These are phyloP conservation scores for Diplocarpon rosae DNA, from an alignment of 2,329 filamentous ascomycete genomes.

Conservation along the genomic window DNA sequence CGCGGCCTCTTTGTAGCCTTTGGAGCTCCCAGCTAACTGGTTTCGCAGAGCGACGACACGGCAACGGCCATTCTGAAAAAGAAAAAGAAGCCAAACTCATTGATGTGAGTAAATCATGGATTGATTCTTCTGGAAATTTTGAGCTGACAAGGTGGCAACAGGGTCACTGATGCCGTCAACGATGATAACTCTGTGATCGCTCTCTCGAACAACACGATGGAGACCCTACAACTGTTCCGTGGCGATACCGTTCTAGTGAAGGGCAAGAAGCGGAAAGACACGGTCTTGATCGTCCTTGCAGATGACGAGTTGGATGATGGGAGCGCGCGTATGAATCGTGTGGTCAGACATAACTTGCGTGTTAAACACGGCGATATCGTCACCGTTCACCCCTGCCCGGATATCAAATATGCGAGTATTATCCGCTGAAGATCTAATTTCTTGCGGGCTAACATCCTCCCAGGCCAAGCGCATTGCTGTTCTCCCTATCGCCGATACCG, in stretches of 20 bases:
- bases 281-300: constrained; percentile 90
- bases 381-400: constrained; percentile 92
- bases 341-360: constrained; percentile 93
- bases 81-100: constrained; percentile 99
- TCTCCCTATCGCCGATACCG: constrained; percentile 92
- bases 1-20: constrained; percentile 20
- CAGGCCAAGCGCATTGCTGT: constrained; percentile 98
- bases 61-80: constrained; percentile 97
- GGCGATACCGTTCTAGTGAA: constrained; percentile 96
- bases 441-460: constrained; percentile 18
- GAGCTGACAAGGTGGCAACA: constrained; percentile 34
- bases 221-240: constrained; percentile 93
- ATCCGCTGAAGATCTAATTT: background rate
- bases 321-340: constrained; percentile 93
- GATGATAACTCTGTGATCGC: constrained; percentile 99
- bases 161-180: constrained; percentile 95
- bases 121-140: constrained; percentile 11
- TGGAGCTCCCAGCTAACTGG: constrained; percentile 27
- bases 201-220: constrained; percentile 98
- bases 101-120: constrained; percentile 59
- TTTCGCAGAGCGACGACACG: constrained; percentile 67
- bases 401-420: constrained; percentile 95
- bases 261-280: constrained; percentile 99
- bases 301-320: constrained; percentile 98
- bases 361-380: constrained; percentile 98